Percentiles rank a stretch among this genome's conserved stretches.
These are phyloP conservation scores for Starmerella stigmatis DNA, from an alignment of 805 yeast genomes.

Conservation along the genomic window DNA sequence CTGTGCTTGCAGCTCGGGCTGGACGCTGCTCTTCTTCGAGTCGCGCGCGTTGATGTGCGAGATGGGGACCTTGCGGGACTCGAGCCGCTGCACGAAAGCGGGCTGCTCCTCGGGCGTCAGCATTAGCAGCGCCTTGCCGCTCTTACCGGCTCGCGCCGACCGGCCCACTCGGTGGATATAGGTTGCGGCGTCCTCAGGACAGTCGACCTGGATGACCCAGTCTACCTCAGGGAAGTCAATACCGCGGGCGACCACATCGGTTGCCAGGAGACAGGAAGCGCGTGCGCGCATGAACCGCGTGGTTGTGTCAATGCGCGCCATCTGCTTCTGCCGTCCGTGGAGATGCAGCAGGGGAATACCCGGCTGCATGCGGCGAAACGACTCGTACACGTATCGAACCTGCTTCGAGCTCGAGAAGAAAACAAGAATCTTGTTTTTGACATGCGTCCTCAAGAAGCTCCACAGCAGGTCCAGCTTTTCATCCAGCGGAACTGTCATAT, in stretches of 20 bases:
- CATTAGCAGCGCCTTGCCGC: conserved; percentile 73
- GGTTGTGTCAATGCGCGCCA: conserved; percentile 76
- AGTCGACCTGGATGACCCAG: conserved; percentile 89
- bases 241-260: conserved; percentile 88
- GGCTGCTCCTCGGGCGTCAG: conserved; percentile 75
- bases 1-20: conserved; percentile 74
- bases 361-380: conserved; percentile 78
- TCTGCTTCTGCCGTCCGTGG: conserved; percentile 84
- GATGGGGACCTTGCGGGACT: conserved; percentile 54
- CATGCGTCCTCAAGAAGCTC: conserved; percentile 76
- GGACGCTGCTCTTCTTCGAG: conserved; percentile 61
- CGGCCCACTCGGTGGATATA: conserved; percentile 88
- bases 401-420: conserved; percentile 82
- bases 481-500: conserved; percentile 55
- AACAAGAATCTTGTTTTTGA: conserved; percentile 68
- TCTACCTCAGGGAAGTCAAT: conserved; percentile 86
- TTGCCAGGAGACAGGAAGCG: conserved; percentile 73
- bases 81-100: conserved; percentile 50
- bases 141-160: conserved; percentile 75
- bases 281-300: conserved; percentile 67
- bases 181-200: conserved; percentile 83
- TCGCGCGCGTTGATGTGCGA: conserved; percentile 64
- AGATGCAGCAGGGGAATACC: conserved; percentile 79
- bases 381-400: conserved; percentile 79
- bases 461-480: conserved; percentile 79